Evolutionary conservation across 768 basidiomycete species (phyloP).

Genomic region (Mycena latifolia): DNA sequence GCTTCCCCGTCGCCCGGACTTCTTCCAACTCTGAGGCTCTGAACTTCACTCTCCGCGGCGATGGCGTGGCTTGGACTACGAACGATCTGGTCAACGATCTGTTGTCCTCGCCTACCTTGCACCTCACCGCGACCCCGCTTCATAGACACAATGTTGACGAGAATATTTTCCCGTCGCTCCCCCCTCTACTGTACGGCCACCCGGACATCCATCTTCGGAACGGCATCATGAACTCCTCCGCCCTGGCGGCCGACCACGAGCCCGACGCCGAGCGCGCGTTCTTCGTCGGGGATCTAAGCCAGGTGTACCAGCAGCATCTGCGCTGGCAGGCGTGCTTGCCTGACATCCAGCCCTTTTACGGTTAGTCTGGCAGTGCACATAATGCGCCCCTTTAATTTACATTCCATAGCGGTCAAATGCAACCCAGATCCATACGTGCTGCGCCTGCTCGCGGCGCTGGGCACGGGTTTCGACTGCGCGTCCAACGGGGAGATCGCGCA

Average conservation of each 20-base stretch:
- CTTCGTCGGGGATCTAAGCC: constrained; percentile 93
- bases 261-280: constrained; percentile 93
- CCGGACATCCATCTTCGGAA: constrained; percentile 80
- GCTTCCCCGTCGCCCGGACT: constrained; percentile 22
- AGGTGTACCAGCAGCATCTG: constrained; percentile 87
- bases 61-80: constrained; percentile 79
- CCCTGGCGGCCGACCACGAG: constrained; percentile 48
- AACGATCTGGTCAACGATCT: constrained; percentile 50
- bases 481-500: constrained; percentile 94
- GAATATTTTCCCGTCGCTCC: constrained; percentile 69
- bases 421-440: constrained; percentile 97
- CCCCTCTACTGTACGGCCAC: constrained; percentile 76
- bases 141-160: constrained; percentile 57
- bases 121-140: constrained; percentile 79
- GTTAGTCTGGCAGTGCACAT: constrained; percentile 51
- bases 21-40: constrained; percentile 10
- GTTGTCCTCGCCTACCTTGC: constrained; percentile 72
- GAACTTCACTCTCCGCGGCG: constrained; percentile 29
- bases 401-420: constrained; percentile 88
- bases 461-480: constrained; percentile 97
- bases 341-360: constrained; percentile 93
- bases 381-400: constrained; percentile 40
- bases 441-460: constrained; percentile 89
- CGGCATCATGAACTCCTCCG: constrained; percentile 79
- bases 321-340: constrained; percentile 85